Evolutionary conservation across 768 basidiomycete species (phyloP).

Genomic region (Suillus variegatus): DNA sequence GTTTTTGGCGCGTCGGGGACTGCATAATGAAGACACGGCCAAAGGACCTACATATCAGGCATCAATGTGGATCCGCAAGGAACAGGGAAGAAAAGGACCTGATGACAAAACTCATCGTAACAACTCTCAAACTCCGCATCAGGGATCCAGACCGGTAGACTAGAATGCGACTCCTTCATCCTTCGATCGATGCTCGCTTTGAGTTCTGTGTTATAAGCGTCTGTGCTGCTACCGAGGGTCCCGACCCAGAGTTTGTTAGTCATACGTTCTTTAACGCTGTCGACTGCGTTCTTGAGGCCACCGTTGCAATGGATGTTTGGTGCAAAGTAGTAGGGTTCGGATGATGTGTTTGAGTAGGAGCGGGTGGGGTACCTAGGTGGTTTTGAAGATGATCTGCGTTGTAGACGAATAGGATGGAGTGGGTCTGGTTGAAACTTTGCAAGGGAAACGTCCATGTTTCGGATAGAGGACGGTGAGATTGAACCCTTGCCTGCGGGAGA

Average conservation of each 20-base stretch:
- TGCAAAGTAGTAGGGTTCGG: constrained; percentile 45
- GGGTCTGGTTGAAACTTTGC: constrained; percentile 51
- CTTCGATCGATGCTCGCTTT: constrained; percentile 56
- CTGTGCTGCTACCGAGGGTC: constrained; percentile 72
- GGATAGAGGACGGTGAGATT: constrained; percentile 14
- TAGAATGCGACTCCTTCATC: constrained; percentile 41
- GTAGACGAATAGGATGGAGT: constrained; percentile 42
- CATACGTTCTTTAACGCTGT: constrained; percentile 59
- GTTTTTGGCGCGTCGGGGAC: constrained; percentile 88
- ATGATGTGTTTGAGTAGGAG: constrained; percentile 26
- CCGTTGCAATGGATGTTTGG: constrained; percentile 80
- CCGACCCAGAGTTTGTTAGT: constrained; percentile 65
- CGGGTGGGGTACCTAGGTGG: constrained; percentile 22
- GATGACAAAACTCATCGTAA: constrained; percentile 89
- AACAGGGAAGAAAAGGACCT: constrained; percentile 38
- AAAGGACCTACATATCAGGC: constrained; percentile 53
- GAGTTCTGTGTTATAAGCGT: constrained; percentile 57
- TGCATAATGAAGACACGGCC: constrained; percentile 87
- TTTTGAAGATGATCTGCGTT: constrained; percentile 57
- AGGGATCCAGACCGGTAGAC: constrained; percentile 76
- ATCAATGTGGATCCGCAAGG: constrained; percentile 17
- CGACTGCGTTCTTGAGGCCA: constrained; percentile 80
- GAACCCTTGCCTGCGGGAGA: constrained; percentile 32
- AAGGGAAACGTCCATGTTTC: constrained; percentile 29
- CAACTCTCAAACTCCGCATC: constrained; percentile 76